phyloP scores from a whole-genome alignment of 192 early-diverging fungal species.

The Neocallimastix lanati region DNA sequence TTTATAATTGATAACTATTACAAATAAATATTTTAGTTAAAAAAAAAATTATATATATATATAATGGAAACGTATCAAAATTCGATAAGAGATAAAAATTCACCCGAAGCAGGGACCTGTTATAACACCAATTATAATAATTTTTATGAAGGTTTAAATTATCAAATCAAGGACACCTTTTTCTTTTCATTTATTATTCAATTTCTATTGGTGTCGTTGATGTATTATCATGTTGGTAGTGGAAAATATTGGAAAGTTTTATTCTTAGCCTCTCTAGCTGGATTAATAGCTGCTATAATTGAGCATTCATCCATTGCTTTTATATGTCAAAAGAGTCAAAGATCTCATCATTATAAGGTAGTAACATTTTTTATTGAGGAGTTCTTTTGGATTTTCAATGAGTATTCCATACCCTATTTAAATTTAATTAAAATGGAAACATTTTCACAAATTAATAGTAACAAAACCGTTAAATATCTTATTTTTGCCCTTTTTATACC shows the following conservation, averaged over 20 bases:
- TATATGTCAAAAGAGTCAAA: background rate
- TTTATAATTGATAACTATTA: too few species aligned
- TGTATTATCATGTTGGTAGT: background rate
- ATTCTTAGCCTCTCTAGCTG: background rate
- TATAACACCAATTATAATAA: background rate
- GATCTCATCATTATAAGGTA: background rate
- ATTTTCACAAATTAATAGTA: too few species aligned
- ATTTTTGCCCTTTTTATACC: too few species aligned
- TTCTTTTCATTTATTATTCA: background rate
- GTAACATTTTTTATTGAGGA: background rate
- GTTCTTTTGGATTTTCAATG: background rate
- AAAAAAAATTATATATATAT: too few species aligned
- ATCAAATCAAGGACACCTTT: background rate
- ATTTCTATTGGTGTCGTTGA: background rate
- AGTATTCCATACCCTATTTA: background rate
- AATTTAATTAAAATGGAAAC: too few species aligned
- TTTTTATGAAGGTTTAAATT: background rate
- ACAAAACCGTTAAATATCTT: too few species aligned
- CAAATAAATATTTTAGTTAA: too few species aligned
- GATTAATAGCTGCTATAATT: background rate
- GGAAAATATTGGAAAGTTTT: background rate
- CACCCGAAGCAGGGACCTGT: background rate
- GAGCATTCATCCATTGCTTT: background rate
- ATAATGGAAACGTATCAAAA: too few species aligned
- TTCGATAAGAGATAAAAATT: too few species aligned